Conservation (phyloP, 805 yeast species). For the Candida wancherniae region DNA sequence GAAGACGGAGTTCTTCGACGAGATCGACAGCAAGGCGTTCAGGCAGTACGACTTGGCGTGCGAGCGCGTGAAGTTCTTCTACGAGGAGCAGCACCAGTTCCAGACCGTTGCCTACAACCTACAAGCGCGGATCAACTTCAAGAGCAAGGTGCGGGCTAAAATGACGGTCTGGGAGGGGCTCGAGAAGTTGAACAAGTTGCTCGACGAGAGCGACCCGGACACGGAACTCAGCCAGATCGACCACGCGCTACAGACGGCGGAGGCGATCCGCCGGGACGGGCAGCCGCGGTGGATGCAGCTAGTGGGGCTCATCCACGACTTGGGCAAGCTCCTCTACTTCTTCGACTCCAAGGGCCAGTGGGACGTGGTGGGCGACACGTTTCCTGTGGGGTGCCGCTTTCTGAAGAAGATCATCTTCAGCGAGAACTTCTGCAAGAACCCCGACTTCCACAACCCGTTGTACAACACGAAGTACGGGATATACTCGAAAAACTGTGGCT, state of each 20-base stretch:
- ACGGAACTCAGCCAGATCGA: conserved; percentile 71
- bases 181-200: conserved; percentile 52
- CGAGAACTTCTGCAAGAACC: conserved; percentile 55
- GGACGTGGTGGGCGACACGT: conserved; percentile 79
- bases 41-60: conserved; percentile 67
- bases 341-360: conserved; percentile 72
- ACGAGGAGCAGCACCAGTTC: conserved; percentile 61
- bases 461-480: conserved; percentile 65
- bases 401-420: conserved; percentile 56
- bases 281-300: conserved; percentile 75
- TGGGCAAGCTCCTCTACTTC: conserved; percentile 65
- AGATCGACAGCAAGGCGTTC: conserved; percentile 40
- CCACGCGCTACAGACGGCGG: conserved; percentile 73
- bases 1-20: conserved; percentile 27
- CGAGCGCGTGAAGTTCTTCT: conserved; percentile 61
- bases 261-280: conserved; percentile 61
- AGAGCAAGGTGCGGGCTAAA: conserved; percentile 58
- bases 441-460: conserved; percentile 58
- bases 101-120: conserved; percentile 71
- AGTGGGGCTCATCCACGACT: conserved; percentile 67
- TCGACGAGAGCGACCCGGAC: conserved; percentile 74
- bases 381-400: conserved; percentile 68
- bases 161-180: conserved; percentile 74
- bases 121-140: conserved; percentile 67
- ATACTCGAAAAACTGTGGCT: conserved; percentile 59